A percentile compares a stretch with the other conserved stretches of the same genome.
phyloP scores from a whole-genome alignment of 495 filamentous ascomycete species.

The Hypoxylon subgilvum region DNA sequence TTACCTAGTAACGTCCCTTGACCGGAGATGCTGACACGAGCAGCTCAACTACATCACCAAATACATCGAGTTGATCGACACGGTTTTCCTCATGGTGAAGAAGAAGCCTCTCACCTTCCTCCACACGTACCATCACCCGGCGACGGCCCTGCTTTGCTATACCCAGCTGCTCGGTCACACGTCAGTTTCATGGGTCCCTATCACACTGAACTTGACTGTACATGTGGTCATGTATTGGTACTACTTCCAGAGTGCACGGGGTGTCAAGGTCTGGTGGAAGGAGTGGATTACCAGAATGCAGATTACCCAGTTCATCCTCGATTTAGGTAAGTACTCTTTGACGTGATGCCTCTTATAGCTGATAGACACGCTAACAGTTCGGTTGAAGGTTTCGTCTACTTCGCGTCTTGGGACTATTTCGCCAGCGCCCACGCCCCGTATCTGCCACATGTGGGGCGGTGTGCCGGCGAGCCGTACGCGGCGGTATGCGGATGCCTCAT shows the following conservation, averaged over 20 bases:
- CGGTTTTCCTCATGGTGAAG: constrained; percentile 79
- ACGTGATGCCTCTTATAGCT: background rate
- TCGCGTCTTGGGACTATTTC: constrained; percentile 92
- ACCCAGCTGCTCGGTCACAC: constrained; percentile 78
- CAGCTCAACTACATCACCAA: constrained; percentile 84
- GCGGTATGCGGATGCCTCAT: constrained; percentile 89
- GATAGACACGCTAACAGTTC: constrained; percentile 18
- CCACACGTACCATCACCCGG: constrained; percentile 83
- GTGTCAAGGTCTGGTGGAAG: constrained; percentile 84
- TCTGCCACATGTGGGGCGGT: constrained; percentile 80
- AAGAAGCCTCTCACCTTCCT: constrained; percentile 87
- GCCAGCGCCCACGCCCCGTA: constrained; percentile 84
- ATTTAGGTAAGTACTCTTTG: constrained; percentile 68
- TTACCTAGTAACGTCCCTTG: background rate
- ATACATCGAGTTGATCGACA: constrained; percentile 79
- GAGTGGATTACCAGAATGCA: constrained; percentile 85
- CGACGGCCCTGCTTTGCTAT: constrained; percentile 81
- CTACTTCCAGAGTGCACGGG: constrained; percentile 78
- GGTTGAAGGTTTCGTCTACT: constrained; percentile 80
- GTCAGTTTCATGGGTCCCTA: constrained; percentile 77
- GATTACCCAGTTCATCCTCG: constrained; percentile 79
- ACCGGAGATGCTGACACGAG: constrained; percentile 37
- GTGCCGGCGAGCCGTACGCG: constrained; percentile 94
- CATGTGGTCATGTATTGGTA: constrained; percentile 72
- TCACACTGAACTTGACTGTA: constrained; percentile 75